Evolutionary conservation across 352 stramenopile genomes (phyloP), one percentile per base, ranked within the genome.

Genomic region (Pythium coloratum): DNA sequence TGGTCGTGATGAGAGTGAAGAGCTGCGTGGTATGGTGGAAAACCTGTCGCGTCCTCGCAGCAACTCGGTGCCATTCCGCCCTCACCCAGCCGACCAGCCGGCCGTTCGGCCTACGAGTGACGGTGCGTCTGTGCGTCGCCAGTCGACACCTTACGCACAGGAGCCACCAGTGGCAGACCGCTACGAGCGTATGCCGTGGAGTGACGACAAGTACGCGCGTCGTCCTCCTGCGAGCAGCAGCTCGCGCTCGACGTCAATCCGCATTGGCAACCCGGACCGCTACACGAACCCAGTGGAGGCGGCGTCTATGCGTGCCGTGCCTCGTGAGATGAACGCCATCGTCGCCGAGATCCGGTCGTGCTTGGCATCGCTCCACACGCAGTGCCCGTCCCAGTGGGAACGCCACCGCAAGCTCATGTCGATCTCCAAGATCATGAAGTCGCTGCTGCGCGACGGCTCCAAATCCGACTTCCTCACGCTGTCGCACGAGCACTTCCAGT

Each of bases 371-470:
- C 81, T 88, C 50, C 73, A 81, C 18, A 79, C 75, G 60, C 82
- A 92, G 53, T 92, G 84, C 64, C 81, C 84, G 13, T 92, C 84
- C 36, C 76, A 78, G 24, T 77, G 70, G 24, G 82, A 92, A 34
- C 84, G 82, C 47, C 66, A 73, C 46, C 82, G 82, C 51, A 89
- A 89, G 67, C 71, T 93, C 5, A 77, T 76, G 14, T 89, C 81
- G 18, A 86, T 93, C 57, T 83, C 82, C 64, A 86, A 89, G 60
- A 81, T 93, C 18, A 67, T 93, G 30, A 73, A 78, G 24, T 90
- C 81, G 50, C 72, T 93, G 44, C 79, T 87, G 33, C 78, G 74
- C 40, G 84, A 93, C 18, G 81, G 82, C 32, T 71, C 82, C 28
- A 80, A 80, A 7, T 90, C 80, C 42, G 83, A 86, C 65, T 91